A percentile compares a stretch with the other conserved stretches of the same genome.
These are phyloP conservation scores for Olyra latifolia DNA, from an alignment of 176 grass and related monocot genomes.

Conservation along the genomic window DNA sequence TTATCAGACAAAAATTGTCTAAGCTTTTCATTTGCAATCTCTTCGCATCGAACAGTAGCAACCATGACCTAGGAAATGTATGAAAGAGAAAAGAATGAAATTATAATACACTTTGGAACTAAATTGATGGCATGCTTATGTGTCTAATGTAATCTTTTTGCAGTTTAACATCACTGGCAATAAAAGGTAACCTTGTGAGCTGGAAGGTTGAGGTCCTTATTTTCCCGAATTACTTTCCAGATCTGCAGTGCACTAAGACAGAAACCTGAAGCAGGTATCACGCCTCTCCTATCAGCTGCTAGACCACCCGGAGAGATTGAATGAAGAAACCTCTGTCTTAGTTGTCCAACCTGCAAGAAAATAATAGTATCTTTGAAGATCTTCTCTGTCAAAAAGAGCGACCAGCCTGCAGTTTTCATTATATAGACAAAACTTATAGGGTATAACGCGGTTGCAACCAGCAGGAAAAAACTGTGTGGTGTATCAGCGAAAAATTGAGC, in stretches of 20 bases:
- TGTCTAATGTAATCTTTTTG: conserved; percentile 12
- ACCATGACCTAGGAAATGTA: conserved; percentile 77
- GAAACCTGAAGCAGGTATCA: conserved; percentile 88
- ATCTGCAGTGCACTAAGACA: conserved; percentile 79
- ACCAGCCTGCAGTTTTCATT: not conserved
- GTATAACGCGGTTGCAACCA: conserved; percentile 11
- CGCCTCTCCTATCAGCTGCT: conserved; percentile 88
- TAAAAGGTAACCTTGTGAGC: conserved; percentile 69
- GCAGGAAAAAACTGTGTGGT: not conserved
- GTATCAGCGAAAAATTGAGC: not conserved
- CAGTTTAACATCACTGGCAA: not conserved
- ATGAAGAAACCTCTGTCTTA: conserved; percentile 71
- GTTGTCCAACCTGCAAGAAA: conserved; percentile 58
- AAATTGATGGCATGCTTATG: not conserved
- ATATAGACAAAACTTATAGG: not conserved
- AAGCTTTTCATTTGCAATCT: conserved; percentile 87
- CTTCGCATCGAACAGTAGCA: conserved; percentile 93
- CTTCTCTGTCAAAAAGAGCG: not conserved
- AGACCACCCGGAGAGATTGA: conserved; percentile 79
- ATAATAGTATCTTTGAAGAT: not conserved
- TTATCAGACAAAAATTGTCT: conserved; percentile 63
- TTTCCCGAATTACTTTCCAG: conserved; percentile 90
- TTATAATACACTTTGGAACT: conserved; percentile 2
- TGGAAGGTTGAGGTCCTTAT: conserved; percentile 97
- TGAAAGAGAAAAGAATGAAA: conserved; percentile 17